A percentile compares a stretch with the other conserved stretches of the same genome.
Conservation (phyloP, 1,284 basidiomycete genomes). For the Irpex sp. region DNA sequence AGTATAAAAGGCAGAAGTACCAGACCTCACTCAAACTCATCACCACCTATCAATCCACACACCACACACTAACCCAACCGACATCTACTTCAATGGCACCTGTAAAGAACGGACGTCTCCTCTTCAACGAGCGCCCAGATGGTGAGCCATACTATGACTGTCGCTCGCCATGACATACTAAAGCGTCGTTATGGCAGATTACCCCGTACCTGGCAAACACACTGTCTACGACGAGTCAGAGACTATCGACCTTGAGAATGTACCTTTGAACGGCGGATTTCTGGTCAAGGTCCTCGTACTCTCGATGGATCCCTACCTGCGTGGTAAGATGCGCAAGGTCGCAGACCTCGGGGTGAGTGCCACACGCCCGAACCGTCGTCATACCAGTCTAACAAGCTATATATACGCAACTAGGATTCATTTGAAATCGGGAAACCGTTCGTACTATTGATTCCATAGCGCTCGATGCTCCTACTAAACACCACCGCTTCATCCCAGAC, state of each 20-base stretch:
- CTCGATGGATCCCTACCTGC: conserved; percentile 48
- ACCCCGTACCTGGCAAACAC: conserved; percentile 45
- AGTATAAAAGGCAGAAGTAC: background rate
- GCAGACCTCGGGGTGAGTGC: background rate
- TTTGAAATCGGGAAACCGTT: background rate
- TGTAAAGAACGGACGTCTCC: conserved; percentile 16
- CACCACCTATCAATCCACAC: background rate
- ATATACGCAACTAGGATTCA: background rate
- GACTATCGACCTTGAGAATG: conserved; percentile 46
- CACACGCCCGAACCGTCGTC: background rate
- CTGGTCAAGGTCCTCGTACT: conserved; percentile 46
- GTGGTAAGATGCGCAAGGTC: conserved; percentile 30
- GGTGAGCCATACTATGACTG: conserved; percentile 5
- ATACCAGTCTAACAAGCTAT: background rate
- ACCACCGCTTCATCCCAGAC: background rate
- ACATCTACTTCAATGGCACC: conserved; percentile 11
- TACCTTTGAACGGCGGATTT: conserved; percentile 46
- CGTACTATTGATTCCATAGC: background rate
- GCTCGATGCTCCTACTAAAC: background rate
- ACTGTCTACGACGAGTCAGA: conserved; percentile 41
- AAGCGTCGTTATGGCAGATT: conserved; percentile 25
- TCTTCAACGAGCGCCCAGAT: conserved; percentile 15
- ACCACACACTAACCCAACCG: background rate
- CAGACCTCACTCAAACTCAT: background rate
- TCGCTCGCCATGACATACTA: too few relatives aligned